These are phyloP conservation scores for Avicennia marina DNA, from an alignment of 257 asterid genomes.

Conservation along the genomic window DNA sequence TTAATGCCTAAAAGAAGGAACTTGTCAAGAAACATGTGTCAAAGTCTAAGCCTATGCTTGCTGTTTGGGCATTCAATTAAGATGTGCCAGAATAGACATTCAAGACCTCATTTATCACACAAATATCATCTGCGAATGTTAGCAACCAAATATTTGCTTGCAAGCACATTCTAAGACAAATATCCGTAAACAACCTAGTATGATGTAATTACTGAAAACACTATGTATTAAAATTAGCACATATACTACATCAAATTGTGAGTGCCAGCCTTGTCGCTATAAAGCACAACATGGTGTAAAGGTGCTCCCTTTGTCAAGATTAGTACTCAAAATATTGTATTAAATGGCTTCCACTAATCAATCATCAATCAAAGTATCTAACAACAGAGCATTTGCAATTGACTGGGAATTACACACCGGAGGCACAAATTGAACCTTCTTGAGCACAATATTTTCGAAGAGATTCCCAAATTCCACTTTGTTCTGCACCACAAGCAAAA, in stretches of 20 bases:
- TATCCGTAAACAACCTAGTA: background rate
- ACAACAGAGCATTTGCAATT: too few relatives aligned
- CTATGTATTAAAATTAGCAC: background rate
- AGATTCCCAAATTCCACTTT: constrained; percentile 38
- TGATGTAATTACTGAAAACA: too few relatives aligned
- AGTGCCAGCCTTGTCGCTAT: too few relatives aligned
- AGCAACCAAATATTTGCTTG: background rate
- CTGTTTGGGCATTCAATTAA: constrained; percentile 1
- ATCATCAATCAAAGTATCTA: too few relatives aligned
- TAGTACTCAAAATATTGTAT: too few relatives aligned
- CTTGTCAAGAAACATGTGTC: constrained; percentile 3
- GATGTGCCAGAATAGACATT: constrained; percentile 1
- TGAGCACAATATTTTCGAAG: constrained; percentile 37
- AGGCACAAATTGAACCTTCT: constrained; percentile 46
- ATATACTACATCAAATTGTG: background rate
- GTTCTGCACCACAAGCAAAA: constrained; percentile 55
- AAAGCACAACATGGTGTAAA: too few relatives aligned
- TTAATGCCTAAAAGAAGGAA: constrained; percentile 31
- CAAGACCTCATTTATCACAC: background rate
- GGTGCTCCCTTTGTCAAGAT: too few relatives aligned
- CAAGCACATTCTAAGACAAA: background rate
- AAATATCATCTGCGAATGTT: background rate
- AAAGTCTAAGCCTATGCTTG: constrained; percentile 5
- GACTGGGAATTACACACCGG: constrained; percentile 38
- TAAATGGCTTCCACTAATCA: too few relatives aligned